Percentiles rank a stretch among this genome's conserved stretches.
These are phyloP conservation scores for Vanilla planifolia DNA, from an alignment of 106 monocot species.

Conservation along the genomic window DNA sequence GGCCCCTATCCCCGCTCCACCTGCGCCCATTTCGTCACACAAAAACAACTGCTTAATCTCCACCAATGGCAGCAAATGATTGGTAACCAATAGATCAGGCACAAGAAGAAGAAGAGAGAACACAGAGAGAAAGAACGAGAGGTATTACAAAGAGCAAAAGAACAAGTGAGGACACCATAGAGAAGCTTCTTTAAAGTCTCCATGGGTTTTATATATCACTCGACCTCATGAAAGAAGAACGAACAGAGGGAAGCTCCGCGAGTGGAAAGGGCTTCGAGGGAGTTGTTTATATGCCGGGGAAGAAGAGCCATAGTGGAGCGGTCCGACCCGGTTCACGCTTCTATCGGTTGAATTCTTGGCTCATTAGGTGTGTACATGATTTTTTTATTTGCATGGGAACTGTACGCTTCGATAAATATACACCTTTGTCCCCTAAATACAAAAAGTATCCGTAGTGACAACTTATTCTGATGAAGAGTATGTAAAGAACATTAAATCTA, in stretches of 20 bases:
- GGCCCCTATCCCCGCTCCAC: conserved; percentile 47
- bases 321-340: too few species aligned
- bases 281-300: too few species aligned
- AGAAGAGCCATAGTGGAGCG: too few species aligned
- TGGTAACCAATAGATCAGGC: too few species aligned
- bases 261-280: neutral
- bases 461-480: too few species aligned
- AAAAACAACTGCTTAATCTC: neutral
- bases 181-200: conserved; percentile 19
- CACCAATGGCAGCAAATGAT: neutral
- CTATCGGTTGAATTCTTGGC: too few species aligned
- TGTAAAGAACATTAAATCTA: too few species aligned
- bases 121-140: conserved; percentile 8
- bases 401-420: too few species aligned
- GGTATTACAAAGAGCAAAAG: conserved; percentile 31
- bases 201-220: neutral
- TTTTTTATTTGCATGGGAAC: too few species aligned
- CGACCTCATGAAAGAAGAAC: neutral
- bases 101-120: neutral
- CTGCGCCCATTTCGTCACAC: conserved; percentile 14
- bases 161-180: conserved; percentile 28
- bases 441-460: too few species aligned
- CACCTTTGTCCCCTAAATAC: too few species aligned
- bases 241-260: neutral
- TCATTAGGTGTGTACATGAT: too few species aligned